A percentile compares a stretch with the other conserved stretches of the same genome.
phyloP scores from a whole-genome alignment of 1,284 basidiomycete genomes.

The Xerocomus nothofagi region DNA sequence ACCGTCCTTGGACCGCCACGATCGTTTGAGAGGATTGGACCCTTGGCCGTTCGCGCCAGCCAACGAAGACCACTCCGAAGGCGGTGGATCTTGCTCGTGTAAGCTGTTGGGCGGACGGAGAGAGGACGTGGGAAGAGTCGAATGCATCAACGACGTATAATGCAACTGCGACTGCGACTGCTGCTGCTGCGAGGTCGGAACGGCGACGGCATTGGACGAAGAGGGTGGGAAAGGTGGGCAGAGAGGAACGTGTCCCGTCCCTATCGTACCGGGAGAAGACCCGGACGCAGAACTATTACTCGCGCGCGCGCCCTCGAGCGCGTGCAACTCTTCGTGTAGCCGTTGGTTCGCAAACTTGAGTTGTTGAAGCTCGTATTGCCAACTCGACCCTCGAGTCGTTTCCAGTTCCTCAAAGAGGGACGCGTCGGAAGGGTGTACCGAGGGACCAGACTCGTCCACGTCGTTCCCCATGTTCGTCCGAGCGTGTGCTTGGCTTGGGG shows the following conservation, averaged over 20 bases:
- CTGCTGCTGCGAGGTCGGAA: background rate
- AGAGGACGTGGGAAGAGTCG: slow-evolving; percentile 6
- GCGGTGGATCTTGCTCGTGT: slow-evolving; percentile 23
- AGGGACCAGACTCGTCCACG: background rate
- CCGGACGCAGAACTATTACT: background rate
- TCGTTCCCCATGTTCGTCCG: background rate
- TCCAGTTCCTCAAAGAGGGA: slow-evolving; percentile 79
- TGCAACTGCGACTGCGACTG: slow-evolving; percentile 5
- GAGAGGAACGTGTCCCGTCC: background rate
- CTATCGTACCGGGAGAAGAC: background rate
- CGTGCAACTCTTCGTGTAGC: slow-evolving; percentile 66
- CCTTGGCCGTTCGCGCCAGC: slow-evolving; percentile 30
- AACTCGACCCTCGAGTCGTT: slow-evolving; percentile 65
- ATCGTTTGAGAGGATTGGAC: slow-evolving; percentile 26
- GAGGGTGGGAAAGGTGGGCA: background rate
- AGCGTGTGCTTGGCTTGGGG: background rate
- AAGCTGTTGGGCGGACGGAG: slow-evolving; percentile 10
- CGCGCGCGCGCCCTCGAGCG: slow-evolving; percentile 43
- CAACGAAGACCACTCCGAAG: slow-evolving; percentile 34
- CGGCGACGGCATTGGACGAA: background rate
- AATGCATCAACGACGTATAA: slow-evolving; percentile 7
- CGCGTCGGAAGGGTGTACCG: slow-evolving; percentile 34
- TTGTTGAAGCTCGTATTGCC: slow-evolving; percentile 93
- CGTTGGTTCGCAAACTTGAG: slow-evolving; percentile 74
- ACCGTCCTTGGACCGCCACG: slow-evolving; percentile 28